phyloP scores from a whole-genome alignment of 2,329 filamentous ascomycete species.

The Aspergillus sp. region DNA sequence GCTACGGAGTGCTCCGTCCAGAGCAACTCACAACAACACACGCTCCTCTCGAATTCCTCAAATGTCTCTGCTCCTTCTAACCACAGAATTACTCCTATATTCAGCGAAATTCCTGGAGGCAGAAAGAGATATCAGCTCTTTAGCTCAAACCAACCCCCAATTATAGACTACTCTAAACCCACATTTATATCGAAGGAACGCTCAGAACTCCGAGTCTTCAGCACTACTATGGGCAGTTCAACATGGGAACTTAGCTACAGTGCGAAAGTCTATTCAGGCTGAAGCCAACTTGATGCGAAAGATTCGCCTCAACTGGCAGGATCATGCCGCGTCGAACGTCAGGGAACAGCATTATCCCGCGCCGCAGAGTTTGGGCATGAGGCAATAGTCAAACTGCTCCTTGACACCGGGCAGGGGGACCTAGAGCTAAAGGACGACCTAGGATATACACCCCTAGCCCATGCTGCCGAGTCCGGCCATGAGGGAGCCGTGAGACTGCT shows the following conservation, averaged over 20 bases:
- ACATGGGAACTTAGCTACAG: background rate
- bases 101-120: background rate
- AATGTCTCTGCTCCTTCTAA: conserved; percentile 1
- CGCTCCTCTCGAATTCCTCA: background rate
- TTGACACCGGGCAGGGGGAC: background rate
- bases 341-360: background rate
- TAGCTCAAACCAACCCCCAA: background rate
- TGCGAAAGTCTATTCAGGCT: background rate
- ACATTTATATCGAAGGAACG: conserved; percentile 1
- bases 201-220: background rate
- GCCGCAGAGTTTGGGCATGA: conserved; percentile 2
- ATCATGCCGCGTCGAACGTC: background rate
- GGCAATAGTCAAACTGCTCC: conserved; percentile 5
- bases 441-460: background rate
- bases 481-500: background rate
- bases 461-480: conserved; percentile 1
- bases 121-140: background rate
- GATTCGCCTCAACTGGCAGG: background rate
- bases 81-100: background rate
- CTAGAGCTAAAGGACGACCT: background rate
- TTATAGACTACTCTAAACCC: background rate
- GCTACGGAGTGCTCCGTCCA: too few species aligned
- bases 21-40: too few species aligned
- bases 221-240: conserved; percentile 1
- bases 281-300: background rate